Conservation (phyloP, 1,284 basidiomycete species). For the Meira nashicola region DNA sequence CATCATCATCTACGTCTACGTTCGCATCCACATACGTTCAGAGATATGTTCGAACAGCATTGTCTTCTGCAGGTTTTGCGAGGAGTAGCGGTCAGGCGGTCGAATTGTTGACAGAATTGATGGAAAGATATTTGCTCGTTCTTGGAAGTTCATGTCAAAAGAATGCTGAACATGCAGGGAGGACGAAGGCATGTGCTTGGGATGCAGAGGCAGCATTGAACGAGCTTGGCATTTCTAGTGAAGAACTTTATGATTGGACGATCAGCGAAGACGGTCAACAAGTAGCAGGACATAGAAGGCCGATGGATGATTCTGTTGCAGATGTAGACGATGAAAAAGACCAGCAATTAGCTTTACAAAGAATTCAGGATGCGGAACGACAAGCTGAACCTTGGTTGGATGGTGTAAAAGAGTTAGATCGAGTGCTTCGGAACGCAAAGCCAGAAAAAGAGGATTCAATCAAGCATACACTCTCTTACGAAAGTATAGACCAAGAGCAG, state of each 20-base stretch:
- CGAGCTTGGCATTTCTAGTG: slow-evolving; percentile 29
- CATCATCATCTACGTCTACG: slow-evolving; percentile 26
- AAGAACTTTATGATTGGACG: slow-evolving; percentile 21
- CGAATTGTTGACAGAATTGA: slow-evolving; percentile 30
- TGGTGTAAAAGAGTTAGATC: too few species aligned
- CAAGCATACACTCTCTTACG: too few species aligned
- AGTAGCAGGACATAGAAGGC: too few species aligned
- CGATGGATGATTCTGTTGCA: too few species aligned
- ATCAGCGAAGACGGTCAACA: neutral
- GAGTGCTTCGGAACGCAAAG: too few species aligned
- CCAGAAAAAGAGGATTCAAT: too few species aligned
- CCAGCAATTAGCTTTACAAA: too few species aligned
- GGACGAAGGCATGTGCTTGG: slow-evolving; percentile 13
- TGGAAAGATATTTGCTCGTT: slow-evolving; percentile 37
- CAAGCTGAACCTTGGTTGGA: too few species aligned
- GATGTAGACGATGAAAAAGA: too few species aligned
- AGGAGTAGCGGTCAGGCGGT: slow-evolving; percentile 27
- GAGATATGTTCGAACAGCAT: slow-evolving; percentile 19
- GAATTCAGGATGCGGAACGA: too few species aligned
- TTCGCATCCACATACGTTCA: slow-evolving; percentile 24
- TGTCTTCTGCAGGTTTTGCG: slow-evolving; percentile 33
- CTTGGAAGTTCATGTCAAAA: slow-evolving; percentile 23
- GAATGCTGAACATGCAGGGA: slow-evolving; percentile 29
- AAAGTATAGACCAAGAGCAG: too few species aligned
- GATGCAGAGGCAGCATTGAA: slow-evolving; percentile 16